phyloP scores from a whole-genome alignment of 768 basidiomycete genomes.

The Pleurotus sapidus region DNA sequence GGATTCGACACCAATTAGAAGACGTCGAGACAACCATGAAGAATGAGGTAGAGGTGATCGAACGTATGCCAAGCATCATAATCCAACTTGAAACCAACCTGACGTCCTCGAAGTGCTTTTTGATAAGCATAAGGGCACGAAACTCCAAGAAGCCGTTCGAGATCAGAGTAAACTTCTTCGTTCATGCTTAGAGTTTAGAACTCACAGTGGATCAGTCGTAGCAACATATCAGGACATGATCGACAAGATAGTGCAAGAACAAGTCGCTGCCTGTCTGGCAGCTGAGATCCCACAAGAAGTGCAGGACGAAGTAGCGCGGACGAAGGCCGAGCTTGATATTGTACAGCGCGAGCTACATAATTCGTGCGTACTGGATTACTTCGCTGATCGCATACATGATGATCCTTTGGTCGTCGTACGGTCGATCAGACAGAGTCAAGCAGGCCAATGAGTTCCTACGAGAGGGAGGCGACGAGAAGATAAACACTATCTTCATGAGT shows the following conservation, averaged over 20 bases:
- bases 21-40: constrained; percentile 41
- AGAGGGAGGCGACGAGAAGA: constrained; percentile 33
- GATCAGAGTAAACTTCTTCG: constrained; percentile 34
- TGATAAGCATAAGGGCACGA: constrained; percentile 39
- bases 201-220: constrained; percentile 29
- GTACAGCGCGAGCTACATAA: constrained; percentile 50
- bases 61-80: constrained; percentile 28
- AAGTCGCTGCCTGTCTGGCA: constrained; percentile 47
- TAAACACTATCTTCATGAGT: constrained; percentile 46
- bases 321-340: constrained; percentile 42
- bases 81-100: too few relatives aligned
- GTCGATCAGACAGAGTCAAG: constrained; percentile 49
- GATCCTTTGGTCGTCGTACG: neutral
- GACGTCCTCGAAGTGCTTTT: constrained; percentile 36
- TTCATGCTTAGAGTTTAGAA: neutral
- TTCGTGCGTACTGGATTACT: constrained; percentile 38
- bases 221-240: constrained; percentile 45
- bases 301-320: constrained; percentile 44
- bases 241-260: constrained; percentile 45
- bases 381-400: neutral
- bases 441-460: constrained; percentile 48
- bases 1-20: constrained; percentile 41
- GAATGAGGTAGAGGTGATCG: constrained; percentile 45
- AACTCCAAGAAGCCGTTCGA: constrained; percentile 42
- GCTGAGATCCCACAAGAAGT: constrained; percentile 42